These are phyloP conservation scores for Yamadazyma laniorum DNA, from an alignment of 805 yeast genomes.

Conservation along the genomic window DNA sequence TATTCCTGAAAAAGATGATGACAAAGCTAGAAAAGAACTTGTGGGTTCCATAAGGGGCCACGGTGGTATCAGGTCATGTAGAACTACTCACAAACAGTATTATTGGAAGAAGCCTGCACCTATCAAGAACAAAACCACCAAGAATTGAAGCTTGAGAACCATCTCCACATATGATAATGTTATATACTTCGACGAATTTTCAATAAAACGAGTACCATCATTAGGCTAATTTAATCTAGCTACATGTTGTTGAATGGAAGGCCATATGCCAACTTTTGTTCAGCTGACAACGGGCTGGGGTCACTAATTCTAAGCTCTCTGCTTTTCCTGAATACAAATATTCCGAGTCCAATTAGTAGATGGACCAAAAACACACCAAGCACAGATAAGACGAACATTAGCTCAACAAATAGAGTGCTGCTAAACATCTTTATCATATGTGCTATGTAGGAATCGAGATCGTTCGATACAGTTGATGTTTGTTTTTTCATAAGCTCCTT, in stretches of 20 bases:
- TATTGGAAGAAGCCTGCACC: constrained; percentile 67
- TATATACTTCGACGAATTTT: too few species aligned
- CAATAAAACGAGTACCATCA: not conserved
- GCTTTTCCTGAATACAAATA: constrained; percentile 10
- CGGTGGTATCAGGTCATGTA: constrained; percentile 79
- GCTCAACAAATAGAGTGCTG: constrained; percentile 41
- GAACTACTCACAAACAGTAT: constrained; percentile 91
- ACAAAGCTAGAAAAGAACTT: constrained; percentile 61
- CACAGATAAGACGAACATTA: constrained; percentile 45
- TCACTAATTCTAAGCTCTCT: constrained; percentile 17
- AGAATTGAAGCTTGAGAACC: not conserved
- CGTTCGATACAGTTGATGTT: not conserved
- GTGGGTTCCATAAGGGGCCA: constrained; percentile 79
- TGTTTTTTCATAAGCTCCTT: constrained; percentile 8
- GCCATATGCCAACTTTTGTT: constrained; percentile 24
- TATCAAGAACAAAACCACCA: constrained; percentile 29
- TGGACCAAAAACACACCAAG: constrained; percentile 50
- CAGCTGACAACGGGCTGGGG: constrained; percentile 27
- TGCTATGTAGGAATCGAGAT: constrained; percentile 7
- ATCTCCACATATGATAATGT: too few species aligned
- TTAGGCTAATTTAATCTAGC: too few species aligned
- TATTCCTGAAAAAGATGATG: constrained; percentile 77
- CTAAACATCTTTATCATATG: constrained; percentile 4
- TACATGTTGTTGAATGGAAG: constrained; percentile 20
- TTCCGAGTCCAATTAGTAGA: constrained; percentile 34